These are phyloP conservation scores for Oenanthe sinensis DNA, from an alignment of 129 eudicot species.

Conservation along the genomic window DNA sequence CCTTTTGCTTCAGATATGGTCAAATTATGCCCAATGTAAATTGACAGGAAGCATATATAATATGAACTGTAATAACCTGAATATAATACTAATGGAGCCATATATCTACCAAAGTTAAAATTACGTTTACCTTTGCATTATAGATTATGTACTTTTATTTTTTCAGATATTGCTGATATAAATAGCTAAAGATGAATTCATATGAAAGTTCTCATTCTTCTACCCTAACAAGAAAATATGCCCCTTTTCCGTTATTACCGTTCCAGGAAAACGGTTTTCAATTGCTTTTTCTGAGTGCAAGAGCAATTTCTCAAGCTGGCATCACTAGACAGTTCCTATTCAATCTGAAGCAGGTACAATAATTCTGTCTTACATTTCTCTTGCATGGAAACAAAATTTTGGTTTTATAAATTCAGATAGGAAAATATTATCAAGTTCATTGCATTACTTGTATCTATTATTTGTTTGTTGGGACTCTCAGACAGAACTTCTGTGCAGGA, in stretches of 20 bases:
- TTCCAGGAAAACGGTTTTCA: conserved; percentile 95
- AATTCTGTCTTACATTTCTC: background rate
- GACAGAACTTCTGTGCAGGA: conserved; percentile 42
- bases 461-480: background rate
- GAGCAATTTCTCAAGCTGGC: conserved; percentile 85
- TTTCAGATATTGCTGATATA: background rate
- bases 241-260: background rate
- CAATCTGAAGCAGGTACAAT: conserved; percentile 75
- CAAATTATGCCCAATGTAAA: background rate
- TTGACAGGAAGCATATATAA: background rate
- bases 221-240: background rate
- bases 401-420: background rate
- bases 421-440: background rate
- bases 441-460: background rate
- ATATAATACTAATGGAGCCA: background rate
- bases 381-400: conserved; percentile 9
- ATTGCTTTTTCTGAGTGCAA: conserved; percentile 89
- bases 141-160: background rate
- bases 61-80: background rate
- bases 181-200: background rate
- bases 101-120: background rate
- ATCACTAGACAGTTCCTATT: conserved; percentile 79
- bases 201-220: background rate
- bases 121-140: background rate
- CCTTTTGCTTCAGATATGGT: background rate